Evolutionary conservation across 2,329 filamentous ascomycete genomes (phyloP), one percentile per base, ranked within the genome.

Genomic region (Colletotrichum plurivorum): DNA sequence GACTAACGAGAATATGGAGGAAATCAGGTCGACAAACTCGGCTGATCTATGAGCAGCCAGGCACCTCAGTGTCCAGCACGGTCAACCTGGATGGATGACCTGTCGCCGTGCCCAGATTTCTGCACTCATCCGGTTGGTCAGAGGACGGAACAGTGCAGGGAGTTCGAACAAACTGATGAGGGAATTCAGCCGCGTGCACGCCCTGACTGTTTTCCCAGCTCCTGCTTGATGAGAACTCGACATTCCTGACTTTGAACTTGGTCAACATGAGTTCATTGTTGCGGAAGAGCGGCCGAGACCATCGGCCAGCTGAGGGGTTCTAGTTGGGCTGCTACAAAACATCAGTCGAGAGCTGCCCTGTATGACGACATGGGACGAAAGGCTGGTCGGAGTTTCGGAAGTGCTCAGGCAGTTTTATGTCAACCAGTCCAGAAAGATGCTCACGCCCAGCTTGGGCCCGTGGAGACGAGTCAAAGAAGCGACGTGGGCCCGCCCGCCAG

Each of bases 321-420:
- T 27, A 18, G 57, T 43, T 27, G 46, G 18, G 57, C 18, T 15
- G 58, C 16, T 18, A 43, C n/a, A 20, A 18, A 53, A 49, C 27
- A 58, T 31, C 16, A 45, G 22, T 22, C 12, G 39, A 22, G 52
- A 52, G 43, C 41, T 18, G 46, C n/a, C 46, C 20, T 46, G 18
- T 15, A 55, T 69, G 66, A 69, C 43, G 54, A 60, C 66, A 69
- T 69, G 16, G 18, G 55, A 66, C 55, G 66, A 60, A 27, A 27
- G 41, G 36, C 10, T n/a, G 39, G 39, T 41, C 48, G 62, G 66
- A 16, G 49, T 46, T 51, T 66, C 62, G 66, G 66, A 53, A 41
- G 22, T 54, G 46, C 55, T 60, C 62, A 51, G 49, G 27, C 45
- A 25, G 39, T 49, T 27, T 31, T 41, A 18, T 60, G 57, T 60